Percentiles rank a stretch among this genome's conserved stretches.
phyloP scores from a whole-genome alignment of 768 basidiomycete species.

The Boletus vermiculosoides region DNA sequence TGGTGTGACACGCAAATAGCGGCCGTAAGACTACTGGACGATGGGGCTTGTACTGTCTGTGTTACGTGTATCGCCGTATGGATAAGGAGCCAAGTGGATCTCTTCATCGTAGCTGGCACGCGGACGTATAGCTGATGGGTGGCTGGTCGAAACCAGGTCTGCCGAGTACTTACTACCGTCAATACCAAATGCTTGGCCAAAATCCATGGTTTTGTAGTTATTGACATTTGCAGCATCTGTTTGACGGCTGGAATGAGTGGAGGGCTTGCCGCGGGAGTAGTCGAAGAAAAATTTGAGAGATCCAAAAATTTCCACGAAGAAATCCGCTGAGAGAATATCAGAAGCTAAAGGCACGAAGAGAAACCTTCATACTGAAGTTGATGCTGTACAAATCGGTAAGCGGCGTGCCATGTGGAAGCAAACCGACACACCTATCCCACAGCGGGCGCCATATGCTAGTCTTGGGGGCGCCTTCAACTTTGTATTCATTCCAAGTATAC shows the following conservation, averaged over 20 bases:
- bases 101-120: slow-evolving; percentile 41
- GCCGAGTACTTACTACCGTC: slow-evolving; percentile 19
- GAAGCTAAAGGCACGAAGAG: neutral
- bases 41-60: slow-evolving; percentile 9
- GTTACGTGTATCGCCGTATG: slow-evolving; percentile 13
- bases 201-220: slow-evolving; percentile 31
- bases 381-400: slow-evolving; percentile 34
- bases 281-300: slow-evolving; percentile 64
- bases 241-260: slow-evolving; percentile 20
- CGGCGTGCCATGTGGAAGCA: neutral
- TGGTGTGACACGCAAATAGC: neutral
- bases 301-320: slow-evolving; percentile 57
- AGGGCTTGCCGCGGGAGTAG: slow-evolving; percentile 34
- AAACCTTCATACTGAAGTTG: slow-evolving; percentile 41
- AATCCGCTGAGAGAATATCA: slow-evolving; percentile 50
- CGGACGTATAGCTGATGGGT: slow-evolving; percentile 12
- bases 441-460: slow-evolving; percentile 70
- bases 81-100: slow-evolving; percentile 41
- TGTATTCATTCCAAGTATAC: slow-evolving; percentile 71
- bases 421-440: slow-evolving; percentile 50
- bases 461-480: slow-evolving; percentile 37
- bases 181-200: slow-evolving; percentile 42
- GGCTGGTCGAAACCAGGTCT: slow-evolving; percentile 4
- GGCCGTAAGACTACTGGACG: neutral
- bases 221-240: slow-evolving; percentile 19